Conservation (phyloP, 2,329 filamentous ascomycete species). For the Xylaria sp. region DNA sequence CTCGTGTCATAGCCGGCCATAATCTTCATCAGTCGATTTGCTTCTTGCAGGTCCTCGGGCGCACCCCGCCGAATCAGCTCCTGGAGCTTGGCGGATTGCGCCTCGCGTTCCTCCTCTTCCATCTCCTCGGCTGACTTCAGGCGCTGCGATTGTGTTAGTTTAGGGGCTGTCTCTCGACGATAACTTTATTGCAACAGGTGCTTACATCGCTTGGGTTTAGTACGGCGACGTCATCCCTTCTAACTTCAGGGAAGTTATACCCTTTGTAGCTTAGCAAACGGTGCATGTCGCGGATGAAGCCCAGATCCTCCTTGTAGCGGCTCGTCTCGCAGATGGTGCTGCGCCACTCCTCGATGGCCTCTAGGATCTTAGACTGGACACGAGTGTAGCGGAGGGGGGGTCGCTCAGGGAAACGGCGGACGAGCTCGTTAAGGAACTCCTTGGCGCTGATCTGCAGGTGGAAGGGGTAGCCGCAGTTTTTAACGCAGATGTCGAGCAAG, state of each 20-base stretch:
- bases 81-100: conserved; percentile 97
- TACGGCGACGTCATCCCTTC: conserved; percentile 93
- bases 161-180: not conserved
- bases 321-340: conserved; percentile 98
- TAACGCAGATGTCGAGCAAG: conserved; percentile 98
- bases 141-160: conserved; percentile 66
- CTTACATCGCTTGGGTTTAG: conserved; percentile 95
- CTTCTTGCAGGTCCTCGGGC: conserved; percentile 94
- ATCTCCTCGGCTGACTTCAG: conserved; percentile 97
- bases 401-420: conserved; percentile 92
- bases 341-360: conserved; percentile 98
- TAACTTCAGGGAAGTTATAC: conserved; percentile 92
- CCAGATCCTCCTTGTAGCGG: conserved; percentile 95
- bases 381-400: conserved; percentile 86
- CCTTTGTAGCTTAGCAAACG: conserved; percentile 95
- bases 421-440: conserved; percentile 98
- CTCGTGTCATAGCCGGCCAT: conserved; percentile 98
- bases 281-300: conserved; percentile 98
- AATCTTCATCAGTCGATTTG: conserved; percentile 97
- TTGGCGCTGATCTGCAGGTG: conserved; percentile 99
- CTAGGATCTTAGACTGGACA: conserved; percentile 91
- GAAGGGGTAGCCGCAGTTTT: conserved; percentile 99
- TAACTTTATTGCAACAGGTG: not conserved
- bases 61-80: conserved; percentile 93
- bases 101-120: conserved; percentile 95